Conservation (phyloP, 2,329 filamentous ascomycete species). For the Curvularia sp. region DNA sequence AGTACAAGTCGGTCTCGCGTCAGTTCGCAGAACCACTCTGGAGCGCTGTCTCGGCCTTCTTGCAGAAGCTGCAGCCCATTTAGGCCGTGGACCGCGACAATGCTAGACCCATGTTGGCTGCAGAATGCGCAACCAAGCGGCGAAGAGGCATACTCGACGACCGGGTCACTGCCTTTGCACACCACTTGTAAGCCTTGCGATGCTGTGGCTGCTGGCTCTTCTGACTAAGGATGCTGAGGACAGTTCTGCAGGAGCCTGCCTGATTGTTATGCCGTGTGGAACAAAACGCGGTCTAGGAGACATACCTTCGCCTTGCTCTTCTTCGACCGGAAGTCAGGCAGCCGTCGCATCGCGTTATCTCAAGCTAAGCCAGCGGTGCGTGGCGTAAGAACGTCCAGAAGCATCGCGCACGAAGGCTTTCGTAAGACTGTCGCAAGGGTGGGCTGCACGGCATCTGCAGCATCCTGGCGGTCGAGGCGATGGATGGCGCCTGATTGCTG, state of each 20-base stretch:
- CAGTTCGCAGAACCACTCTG: no score
- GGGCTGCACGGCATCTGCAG: no score
- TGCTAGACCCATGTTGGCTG: no score
- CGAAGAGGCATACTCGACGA: constrained; percentile 17
- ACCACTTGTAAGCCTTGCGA: constrained; percentile 22
- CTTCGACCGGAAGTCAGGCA: constrained; percentile 1
- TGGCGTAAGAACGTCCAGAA: background rate
- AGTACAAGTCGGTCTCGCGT: no score
- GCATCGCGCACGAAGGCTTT: background rate
- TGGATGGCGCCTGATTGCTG: no score
- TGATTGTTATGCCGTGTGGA: background rate
- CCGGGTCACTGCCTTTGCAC: constrained; percentile 17
- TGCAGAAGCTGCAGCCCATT: no score
- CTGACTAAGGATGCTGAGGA: background rate
- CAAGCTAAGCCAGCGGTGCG: background rate
- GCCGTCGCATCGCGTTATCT: constrained; percentile 4
- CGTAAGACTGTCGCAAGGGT: background rate
- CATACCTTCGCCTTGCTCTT: constrained; percentile 3
- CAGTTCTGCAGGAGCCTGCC: background rate
- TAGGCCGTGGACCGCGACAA: no score
- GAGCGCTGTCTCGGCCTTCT: no score
- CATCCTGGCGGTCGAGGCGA: no score
- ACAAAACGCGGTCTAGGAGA: background rate
- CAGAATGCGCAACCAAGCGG: no score
- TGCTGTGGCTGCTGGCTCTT: constrained; percentile 4